Evolutionary conservation across 2,329 filamentous ascomycete genomes (phyloP).

Genomic region (Apiospora pterosperma): DNA sequence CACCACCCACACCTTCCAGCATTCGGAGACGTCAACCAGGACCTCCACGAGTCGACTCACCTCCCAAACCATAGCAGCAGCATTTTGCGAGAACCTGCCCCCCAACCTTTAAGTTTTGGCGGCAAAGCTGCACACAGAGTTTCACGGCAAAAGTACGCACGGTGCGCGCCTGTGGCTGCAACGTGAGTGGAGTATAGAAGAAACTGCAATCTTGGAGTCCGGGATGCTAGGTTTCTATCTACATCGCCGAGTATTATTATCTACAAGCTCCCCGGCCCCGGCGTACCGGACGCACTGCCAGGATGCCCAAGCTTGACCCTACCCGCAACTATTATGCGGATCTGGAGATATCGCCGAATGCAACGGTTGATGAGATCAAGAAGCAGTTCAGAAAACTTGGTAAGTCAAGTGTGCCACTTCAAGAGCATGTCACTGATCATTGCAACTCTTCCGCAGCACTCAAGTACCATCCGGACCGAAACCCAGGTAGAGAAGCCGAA

Average conservation of each 20-base stretch:
- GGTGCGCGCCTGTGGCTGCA: neutral
- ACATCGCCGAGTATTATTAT: conserved; percentile 8
- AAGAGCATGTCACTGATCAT: conserved; percentile 9
- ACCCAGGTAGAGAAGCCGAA: conserved; percentile 76
- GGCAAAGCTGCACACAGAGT: neutral
- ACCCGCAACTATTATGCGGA: conserved; percentile 82
- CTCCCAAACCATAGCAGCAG: neutral
- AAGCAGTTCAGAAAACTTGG: conserved; percentile 83
- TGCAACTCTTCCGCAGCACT: conserved; percentile 53
- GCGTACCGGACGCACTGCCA: conserved; percentile 23
- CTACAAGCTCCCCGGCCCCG: conserved; percentile 2
- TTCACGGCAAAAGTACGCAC: neutral
- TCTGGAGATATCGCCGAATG: conserved; percentile 66
- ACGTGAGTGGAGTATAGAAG: neutral
- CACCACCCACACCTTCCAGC: neutral
- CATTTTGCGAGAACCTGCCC: neutral
- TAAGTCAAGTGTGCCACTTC: conserved; percentile 31
- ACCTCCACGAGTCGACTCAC: neutral
- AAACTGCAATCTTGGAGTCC: neutral
- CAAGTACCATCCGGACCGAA: conserved; percentile 85
- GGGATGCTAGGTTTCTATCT: conserved; percentile 3
- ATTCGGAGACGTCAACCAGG: neutral
- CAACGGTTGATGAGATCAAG: conserved; percentile 73
- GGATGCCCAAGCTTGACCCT: conserved; percentile 66
- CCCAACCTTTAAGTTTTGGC: neutral